These are phyloP conservation scores for Fusarium drepaniforme DNA, from an alignment of 2,329 filamentous ascomycete genomes.

Conservation along the genomic window DNA sequence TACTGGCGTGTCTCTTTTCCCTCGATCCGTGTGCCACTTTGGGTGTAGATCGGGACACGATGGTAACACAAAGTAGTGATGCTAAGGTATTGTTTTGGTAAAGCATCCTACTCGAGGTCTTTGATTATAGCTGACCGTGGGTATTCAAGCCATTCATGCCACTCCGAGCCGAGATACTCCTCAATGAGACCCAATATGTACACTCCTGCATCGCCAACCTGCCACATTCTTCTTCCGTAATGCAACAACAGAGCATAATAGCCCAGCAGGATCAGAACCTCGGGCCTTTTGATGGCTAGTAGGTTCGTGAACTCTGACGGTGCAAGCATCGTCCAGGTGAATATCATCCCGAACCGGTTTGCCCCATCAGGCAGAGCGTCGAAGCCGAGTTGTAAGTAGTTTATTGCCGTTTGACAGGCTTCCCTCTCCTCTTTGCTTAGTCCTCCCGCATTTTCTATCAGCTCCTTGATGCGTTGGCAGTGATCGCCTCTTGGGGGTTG, in stretches of 20 bases:
- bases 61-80: too few relatives aligned
- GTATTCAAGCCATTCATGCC: constrained; percentile 21
- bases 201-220: constrained; percentile 12
- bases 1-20: too few relatives aligned
- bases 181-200: constrained; percentile 18
- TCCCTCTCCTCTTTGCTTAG: not conserved
- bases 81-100: not conserved
- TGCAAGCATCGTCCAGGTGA: constrained; percentile 29
- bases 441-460: not conserved
- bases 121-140: not conserved
- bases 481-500: not conserved
- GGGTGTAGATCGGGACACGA: too few relatives aligned
- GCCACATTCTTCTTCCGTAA: constrained; percentile 23
- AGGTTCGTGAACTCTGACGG: constrained; percentile 11
- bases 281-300: not conserved
- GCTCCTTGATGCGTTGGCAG: not conserved
- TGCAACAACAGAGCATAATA: constrained; percentile 28
- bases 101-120: not conserved
- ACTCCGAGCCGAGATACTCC: constrained; percentile 14
- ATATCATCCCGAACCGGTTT: constrained; percentile 23
- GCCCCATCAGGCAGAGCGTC: not conserved
- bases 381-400: constrained; percentile 22
- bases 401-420: not conserved
- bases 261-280: constrained; percentile 12
- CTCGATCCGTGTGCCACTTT: too few relatives aligned